Percentiles rank a stretch among this genome's conserved stretches.
phyloP scores from a whole-genome alignment of 202 grass and related monocot species.

The Tripidium arundinaceum region DNA sequence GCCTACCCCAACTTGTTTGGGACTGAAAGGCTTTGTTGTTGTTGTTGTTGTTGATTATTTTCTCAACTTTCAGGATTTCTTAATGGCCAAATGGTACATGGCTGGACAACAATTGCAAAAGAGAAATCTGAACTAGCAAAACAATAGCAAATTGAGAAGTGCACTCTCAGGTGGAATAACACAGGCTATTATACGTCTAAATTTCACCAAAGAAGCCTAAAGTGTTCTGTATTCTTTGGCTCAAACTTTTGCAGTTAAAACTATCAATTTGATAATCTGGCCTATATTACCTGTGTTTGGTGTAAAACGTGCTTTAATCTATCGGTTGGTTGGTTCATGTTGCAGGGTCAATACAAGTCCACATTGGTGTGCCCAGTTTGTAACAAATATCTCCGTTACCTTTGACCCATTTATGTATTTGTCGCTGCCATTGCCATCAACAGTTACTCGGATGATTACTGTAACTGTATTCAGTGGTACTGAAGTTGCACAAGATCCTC shows the following conservation, averaged over 20 bases:
- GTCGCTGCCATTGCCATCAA: conserved; percentile 87
- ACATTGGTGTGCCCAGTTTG: conserved; percentile 92
- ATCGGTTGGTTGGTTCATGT: conserved; percentile 21
- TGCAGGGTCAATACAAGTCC: conserved; percentile 98
- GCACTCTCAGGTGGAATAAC: neutral
- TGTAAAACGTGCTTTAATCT: neutral
- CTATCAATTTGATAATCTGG: neutral
- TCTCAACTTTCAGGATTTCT: neutral
- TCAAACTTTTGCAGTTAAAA: neutral
- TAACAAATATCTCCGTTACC: conserved; percentile 87
- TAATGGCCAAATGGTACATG: neutral
- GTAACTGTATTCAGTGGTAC: conserved; percentile 83
- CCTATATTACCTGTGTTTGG: neutral
- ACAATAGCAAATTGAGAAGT: neutral
- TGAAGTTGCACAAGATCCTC: no score
- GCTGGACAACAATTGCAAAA: neutral
- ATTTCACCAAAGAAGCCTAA: neutral
- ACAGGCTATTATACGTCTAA: neutral
- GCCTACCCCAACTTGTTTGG: no score
- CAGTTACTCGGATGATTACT: conserved; percentile 72
- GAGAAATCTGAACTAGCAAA: neutral
- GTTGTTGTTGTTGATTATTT: no score
- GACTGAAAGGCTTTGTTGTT: no score
- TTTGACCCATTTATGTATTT: conserved; percentile 99
- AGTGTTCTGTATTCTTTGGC: neutral